These are phyloP conservation scores for Colletotrichum limetticola DNA, from an alignment of 2,329 filamentous ascomycete species.

Conservation along the genomic window DNA sequence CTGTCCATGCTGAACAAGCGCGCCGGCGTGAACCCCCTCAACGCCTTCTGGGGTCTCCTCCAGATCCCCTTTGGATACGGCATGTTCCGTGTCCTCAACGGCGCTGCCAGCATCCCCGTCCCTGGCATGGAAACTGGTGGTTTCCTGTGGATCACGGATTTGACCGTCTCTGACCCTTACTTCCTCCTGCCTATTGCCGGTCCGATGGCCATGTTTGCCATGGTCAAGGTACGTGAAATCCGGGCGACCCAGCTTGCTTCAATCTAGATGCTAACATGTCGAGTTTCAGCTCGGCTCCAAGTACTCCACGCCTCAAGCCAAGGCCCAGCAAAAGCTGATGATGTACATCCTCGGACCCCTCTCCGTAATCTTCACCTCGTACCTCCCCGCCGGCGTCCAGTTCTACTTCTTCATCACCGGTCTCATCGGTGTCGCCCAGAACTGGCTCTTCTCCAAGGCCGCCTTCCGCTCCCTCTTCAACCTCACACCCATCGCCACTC, in stretches of 20 bases:
- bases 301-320: conserved; percentile 41
- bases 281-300: conserved; percentile 47
- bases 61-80: conserved; percentile 79
- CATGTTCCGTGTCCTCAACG: conserved; percentile 80
- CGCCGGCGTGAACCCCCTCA: conserved; percentile 46
- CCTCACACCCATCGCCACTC: conserved; percentile 39
- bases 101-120: conserved; percentile 82
- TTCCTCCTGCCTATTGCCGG: conserved; percentile 77
- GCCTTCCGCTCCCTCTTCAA: conserved; percentile 50
- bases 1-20: conserved; percentile 50
- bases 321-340: conserved; percentile 53
- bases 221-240: conserved; percentile 59
- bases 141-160: conserved; percentile 80
- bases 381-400: conserved; percentile 60
- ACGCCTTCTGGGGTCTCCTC: conserved; percentile 51
- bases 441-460: conserved; percentile 50
- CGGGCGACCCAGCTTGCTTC: background rate
- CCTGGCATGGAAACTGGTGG: conserved; percentile 80
- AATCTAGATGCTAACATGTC: conserved; percentile 32
- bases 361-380: conserved; percentile 57
- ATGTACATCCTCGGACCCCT: conserved; percentile 54
- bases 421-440: conserved; percentile 45
- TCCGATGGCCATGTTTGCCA: conserved; percentile 64
- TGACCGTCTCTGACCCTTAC: conserved; percentile 81
- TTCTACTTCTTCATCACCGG: conserved; percentile 58